A percentile compares a stretch with the other conserved stretches of the same genome.
These are phyloP conservation scores for Cutaneotrichosporon arboriforme DNA, from an alignment of 1,284 basidiomycete genomes.

Conservation along the genomic window DNA sequence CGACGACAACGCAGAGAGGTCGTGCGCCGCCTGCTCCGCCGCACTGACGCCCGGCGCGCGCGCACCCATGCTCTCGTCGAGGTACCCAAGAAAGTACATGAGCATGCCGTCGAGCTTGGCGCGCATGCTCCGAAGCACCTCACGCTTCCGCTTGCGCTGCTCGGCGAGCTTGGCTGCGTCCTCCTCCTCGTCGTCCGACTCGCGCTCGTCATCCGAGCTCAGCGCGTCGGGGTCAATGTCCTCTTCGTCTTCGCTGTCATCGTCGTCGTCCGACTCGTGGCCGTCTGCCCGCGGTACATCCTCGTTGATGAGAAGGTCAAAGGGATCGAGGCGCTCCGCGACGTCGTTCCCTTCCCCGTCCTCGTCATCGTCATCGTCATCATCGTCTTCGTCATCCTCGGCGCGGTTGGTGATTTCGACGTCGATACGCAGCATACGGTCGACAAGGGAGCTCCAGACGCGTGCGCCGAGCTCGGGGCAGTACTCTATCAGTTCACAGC, in stretches of 20 bases:
- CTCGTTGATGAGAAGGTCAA: constrained; percentile 71
- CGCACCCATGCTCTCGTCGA: constrained; percentile 44
- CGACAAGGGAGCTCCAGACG: constrained; percentile 77
- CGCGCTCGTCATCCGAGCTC: constrained; percentile 48
- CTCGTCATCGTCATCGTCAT: constrained; percentile 59
- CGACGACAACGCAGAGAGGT: constrained; percentile 11
- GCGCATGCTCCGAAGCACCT: constrained; percentile 71
- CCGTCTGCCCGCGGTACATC: constrained; percentile 43
- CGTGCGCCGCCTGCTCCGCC: constrained; percentile 33
- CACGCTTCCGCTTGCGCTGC: constrained; percentile 57
- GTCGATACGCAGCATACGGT: constrained; percentile 90
- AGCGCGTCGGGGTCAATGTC: constrained; percentile 48
- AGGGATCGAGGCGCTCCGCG: constrained; percentile 71
- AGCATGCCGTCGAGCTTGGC: constrained; percentile 87
- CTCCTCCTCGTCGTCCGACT: constrained; percentile 58
- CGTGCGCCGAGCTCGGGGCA: constrained; percentile 83
- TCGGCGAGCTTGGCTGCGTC: constrained; percentile 49
- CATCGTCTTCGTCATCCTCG: constrained; percentile 78
- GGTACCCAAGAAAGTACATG: constrained; percentile 74
- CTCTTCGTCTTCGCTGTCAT: constrained; percentile 55
- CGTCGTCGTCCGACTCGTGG: constrained; percentile 58
- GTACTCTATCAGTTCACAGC: constrained; percentile 77
- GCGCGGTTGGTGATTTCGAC: constrained; percentile 96
- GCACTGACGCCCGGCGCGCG: constrained; percentile 20
- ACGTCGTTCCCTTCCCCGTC: constrained; percentile 37